Evolutionary conservation across 768 basidiomycete species (phyloP).

Genomic region (Amylocystis lapponica): DNA sequence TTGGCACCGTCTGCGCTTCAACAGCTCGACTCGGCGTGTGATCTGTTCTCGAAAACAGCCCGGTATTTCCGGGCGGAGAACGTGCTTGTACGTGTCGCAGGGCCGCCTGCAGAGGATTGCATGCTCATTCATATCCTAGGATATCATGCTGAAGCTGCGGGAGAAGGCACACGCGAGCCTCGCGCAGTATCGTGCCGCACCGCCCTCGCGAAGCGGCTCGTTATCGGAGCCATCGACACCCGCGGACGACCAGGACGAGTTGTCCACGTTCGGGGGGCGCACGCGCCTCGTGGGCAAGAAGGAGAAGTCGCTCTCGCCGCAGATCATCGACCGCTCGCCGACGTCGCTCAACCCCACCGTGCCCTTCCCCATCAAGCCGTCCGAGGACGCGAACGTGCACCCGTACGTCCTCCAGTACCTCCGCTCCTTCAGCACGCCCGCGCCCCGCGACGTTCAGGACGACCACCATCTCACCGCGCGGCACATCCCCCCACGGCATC

Average conservation of each 20-base stretch:
- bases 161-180: constrained; percentile 41
- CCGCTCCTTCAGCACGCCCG: constrained; percentile 44
- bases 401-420: constrained; percentile 66
- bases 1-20: constrained; percentile 63
- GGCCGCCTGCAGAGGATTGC: not conserved
- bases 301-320: constrained; percentile 26
- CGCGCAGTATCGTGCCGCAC: constrained; percentile 30
- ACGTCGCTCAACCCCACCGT: constrained; percentile 68
- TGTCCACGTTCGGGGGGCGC: constrained; percentile 55
- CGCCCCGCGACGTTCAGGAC: constrained; percentile 16
- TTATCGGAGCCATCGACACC: constrained; percentile 36
- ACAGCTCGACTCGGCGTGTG: constrained; percentile 57
- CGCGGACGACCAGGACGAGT: constrained; percentile 56
- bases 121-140: constrained; percentile 30
- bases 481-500: constrained; percentile 6
- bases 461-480: constrained; percentile 8
- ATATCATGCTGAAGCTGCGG: constrained; percentile 50
- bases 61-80: constrained; percentile 50
- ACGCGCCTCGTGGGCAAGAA: constrained; percentile 54
- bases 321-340: constrained; percentile 54
- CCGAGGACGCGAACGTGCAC: constrained; percentile 43
- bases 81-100: constrained; percentile 43
- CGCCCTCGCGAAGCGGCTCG: constrained; percentile 28
- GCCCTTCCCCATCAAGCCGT: constrained; percentile 56
- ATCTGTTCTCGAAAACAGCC: constrained; percentile 51